These are phyloP conservation scores for Tephrocybe sp. DNA, from an alignment of 768 basidiomycete genomes.

Conservation along the genomic window DNA sequence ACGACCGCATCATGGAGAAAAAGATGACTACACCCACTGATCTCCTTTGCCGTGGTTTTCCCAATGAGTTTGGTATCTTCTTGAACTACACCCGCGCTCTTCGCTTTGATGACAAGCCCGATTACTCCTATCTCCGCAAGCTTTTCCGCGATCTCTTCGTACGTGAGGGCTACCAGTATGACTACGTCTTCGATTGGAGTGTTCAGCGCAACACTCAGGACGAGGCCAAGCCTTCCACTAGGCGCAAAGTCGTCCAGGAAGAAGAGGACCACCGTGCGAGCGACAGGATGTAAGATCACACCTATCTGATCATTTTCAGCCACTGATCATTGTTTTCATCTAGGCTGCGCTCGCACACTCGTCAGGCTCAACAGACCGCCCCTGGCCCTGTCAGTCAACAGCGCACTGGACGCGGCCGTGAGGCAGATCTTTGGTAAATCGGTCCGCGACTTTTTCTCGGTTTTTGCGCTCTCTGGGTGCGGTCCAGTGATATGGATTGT, in stretches of 20 bases:
- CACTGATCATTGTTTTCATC: slow-evolving; percentile 13
- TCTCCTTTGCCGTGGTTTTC: slow-evolving; percentile 97
- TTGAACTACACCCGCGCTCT: slow-evolving; percentile 98
- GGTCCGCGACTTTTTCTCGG: slow-evolving; percentile 29
- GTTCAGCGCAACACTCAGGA: slow-evolving; percentile 77
- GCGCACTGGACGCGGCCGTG: slow-evolving; percentile 44
- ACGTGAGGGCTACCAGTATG: slow-evolving; percentile 97
- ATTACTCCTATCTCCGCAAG: slow-evolving; percentile 99
- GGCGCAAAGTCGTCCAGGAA: slow-evolving; percentile 82
- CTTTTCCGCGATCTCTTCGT: slow-evolving; percentile 98
- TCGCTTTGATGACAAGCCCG: slow-evolving; percentile 99
- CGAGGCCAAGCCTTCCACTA: slow-evolving; percentile 64
- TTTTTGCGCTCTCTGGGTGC: slow-evolving; percentile 45
- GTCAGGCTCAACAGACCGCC: slow-evolving; percentile 69
- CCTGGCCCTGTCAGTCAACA: slow-evolving; percentile 49
- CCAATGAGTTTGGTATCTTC: slow-evolving; percentile 99
- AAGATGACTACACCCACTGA: slow-evolving; percentile 99
- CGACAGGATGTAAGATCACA: slow-evolving; percentile 72
- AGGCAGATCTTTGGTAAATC: slow-evolving; percentile 57
- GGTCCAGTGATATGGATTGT: slow-evolving; percentile 44
- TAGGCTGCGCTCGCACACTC: slow-evolving; percentile 87
- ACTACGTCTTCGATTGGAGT: slow-evolving; percentile 99
- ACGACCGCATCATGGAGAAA: slow-evolving; percentile 99
- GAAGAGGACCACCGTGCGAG: slow-evolving; percentile 82
- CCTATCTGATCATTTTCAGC: slow-evolving; percentile 12